Conservation (phyloP, 345 rosid species). For the Streptanthus diversifolius region DNA sequence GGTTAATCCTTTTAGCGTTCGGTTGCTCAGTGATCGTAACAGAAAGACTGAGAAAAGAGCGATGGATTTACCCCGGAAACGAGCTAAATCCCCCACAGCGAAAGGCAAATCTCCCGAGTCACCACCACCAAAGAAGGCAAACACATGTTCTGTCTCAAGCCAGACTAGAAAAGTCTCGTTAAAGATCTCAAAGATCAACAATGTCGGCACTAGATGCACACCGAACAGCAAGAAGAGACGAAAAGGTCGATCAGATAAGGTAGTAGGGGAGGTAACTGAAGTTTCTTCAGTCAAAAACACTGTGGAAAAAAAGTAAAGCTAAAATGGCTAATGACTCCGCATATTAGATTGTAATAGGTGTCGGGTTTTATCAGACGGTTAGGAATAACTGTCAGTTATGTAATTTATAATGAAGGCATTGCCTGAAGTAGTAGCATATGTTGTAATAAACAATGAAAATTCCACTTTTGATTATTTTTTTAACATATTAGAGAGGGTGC, state of each 20-base stretch:
- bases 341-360: constrained; percentile 18
- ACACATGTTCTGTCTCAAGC: constrained; percentile 33
- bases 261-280: constrained; percentile 36
- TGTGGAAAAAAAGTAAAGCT: constrained; percentile 1
- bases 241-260: constrained; percentile 43
- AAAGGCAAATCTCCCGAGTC: constrained; percentile 27
- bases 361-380: constrained; percentile 9
- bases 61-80: constrained; percentile 42
- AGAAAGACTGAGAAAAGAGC: constrained; percentile 25
- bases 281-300: constrained; percentile 12
- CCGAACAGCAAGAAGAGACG: constrained; percentile 76
- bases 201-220: constrained; percentile 47
- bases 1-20: constrained; percentile 62
- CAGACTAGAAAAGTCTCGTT: constrained; percentile 40
- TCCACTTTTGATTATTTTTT: neutral
- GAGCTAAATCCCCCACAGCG: constrained; percentile 52
- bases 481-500: neutral
- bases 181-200: constrained; percentile 51
- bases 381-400: constrained; percentile 28
- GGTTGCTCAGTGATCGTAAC: constrained; percentile 42
- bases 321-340: constrained; percentile 6
- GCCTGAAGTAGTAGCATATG: constrained; percentile 13
- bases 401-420: constrained; percentile 25
- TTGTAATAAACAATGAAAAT: constrained; percentile 10
- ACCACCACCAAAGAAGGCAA: constrained; percentile 26